Evolutionary conservation across 352 stramenopile genomes (phyloP).

Genomic region (Globisporangium cylindrosporum): DNA sequence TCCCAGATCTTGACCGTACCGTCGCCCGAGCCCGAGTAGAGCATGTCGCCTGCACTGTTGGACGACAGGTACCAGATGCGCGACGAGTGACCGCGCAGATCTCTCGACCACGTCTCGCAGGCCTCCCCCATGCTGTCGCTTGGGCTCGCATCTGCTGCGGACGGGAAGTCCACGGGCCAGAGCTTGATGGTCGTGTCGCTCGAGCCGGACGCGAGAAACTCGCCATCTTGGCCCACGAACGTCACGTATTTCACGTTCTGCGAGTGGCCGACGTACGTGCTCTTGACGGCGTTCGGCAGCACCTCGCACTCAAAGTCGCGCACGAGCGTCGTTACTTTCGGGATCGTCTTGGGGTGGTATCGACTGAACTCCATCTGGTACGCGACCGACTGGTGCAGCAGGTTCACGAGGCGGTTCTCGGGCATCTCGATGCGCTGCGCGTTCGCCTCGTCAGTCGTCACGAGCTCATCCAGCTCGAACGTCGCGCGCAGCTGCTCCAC

Average conservation of each 20-base stretch:
- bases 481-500: slow-evolving; percentile 81
- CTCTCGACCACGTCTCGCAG: slow-evolving; percentile 52
- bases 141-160: not conserved
- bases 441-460: slow-evolving; percentile 43
- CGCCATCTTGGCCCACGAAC: slow-evolving; percentile 81
- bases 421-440: slow-evolving; percentile 41
- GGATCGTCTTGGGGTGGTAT: slow-evolving; percentile 83
- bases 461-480: slow-evolving; percentile 74
- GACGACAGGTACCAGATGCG: slow-evolving; percentile 81
- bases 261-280: slow-evolving; percentile 79
- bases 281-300: slow-evolving; percentile 82
- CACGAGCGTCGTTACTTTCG: slow-evolving; percentile 79
- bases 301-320: slow-evolving; percentile 87
- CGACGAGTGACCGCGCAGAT: slow-evolving; percentile 75
- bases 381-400: slow-evolving; percentile 82
- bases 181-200: slow-evolving; percentile 87
- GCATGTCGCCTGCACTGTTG: slow-evolving; percentile 56
- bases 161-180: slow-evolving; percentile 69
- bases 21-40: slow-evolving; percentile 81
- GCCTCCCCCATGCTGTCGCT: slow-evolving; percentile 33
- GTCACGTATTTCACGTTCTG: slow-evolving; percentile 89
- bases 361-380: slow-evolving; percentile 91
- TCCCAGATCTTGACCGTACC: slow-evolving; percentile 87
- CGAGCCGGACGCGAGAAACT: slow-evolving; percentile 79
- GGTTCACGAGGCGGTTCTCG: slow-evolving; percentile 71